These are phyloP conservation scores for Fusarium odoratissimum DNA, from an alignment of 2,329 filamentous ascomycete species.

Conservation along the genomic window DNA sequence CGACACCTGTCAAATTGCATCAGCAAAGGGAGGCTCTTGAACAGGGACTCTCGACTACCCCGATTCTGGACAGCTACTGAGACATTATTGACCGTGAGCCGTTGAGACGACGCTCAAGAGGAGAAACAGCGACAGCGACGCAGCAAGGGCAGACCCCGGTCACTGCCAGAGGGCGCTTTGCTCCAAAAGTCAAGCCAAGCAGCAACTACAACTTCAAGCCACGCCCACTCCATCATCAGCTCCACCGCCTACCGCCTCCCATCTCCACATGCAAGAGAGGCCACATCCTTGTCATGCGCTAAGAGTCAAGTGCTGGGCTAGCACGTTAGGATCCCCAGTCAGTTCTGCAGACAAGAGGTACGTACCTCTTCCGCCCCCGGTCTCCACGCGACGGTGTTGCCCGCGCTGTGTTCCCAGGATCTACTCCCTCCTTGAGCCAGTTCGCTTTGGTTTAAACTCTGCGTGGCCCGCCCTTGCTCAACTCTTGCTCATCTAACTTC, in stretches of 20 bases:
- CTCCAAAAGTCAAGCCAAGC: conserved; percentile 14
- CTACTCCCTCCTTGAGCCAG: conserved; percentile 26
- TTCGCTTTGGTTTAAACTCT: conserved; percentile 44
- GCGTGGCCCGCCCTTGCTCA: conserved; percentile 33
- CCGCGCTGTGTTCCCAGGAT: conserved; percentile 27
- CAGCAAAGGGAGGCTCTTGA: conserved; percentile 5
- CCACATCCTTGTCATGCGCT: conserved; percentile 27
- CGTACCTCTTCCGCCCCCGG: conserved; percentile 28
- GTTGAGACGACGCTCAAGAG: conserved; percentile 10
- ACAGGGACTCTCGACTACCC: conserved; percentile 1
- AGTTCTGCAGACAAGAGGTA: conserved; percentile 23
- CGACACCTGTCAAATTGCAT: neutral
- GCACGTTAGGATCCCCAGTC: conserved; percentile 30
- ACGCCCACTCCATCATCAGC: conserved; percentile 36
- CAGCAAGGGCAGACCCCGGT: conserved; percentile 20
- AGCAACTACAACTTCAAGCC: conserved; percentile 19
- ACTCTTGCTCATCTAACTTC: conserved; percentile 20
- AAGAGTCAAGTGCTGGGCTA: conserved; percentile 22
- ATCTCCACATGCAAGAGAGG: conserved; percentile 25
- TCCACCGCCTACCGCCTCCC: conserved; percentile 35
- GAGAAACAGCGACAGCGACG: neutral
- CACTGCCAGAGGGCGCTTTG: conserved; percentile 17
- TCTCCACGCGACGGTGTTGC: conserved; percentile 38
- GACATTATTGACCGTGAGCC: conserved; percentile 22
- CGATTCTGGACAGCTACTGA: conserved; percentile 19